Percentiles rank a stretch among this genome's conserved stretches.
Conservation (phyloP, 192 early-diverging fungal species). For the Chytriomyces confervae region DNA sequence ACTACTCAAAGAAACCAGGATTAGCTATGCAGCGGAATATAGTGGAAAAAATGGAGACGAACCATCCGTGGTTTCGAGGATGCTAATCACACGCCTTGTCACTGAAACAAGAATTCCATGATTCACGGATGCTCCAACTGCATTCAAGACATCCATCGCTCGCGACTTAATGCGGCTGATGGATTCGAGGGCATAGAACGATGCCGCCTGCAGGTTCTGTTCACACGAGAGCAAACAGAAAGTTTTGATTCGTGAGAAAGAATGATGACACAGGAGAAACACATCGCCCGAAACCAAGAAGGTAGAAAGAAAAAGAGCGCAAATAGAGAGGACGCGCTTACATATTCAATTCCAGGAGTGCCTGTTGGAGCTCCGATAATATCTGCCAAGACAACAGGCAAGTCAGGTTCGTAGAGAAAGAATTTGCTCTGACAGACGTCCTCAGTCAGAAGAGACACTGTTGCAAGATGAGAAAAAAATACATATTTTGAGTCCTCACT, state of each 20-base stretch:
- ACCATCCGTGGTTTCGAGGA: conserved; percentile 43
- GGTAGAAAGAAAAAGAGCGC: too few relatives aligned
- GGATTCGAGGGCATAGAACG: conserved; percentile 82
- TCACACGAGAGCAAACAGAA: not conserved
- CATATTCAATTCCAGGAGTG: not conserved
- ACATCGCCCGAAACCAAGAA: not conserved
- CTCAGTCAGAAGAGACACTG: conserved; percentile 23
- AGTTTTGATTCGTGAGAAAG: not conserved
- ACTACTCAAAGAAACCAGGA: not conserved
- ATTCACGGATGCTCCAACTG: conserved; percentile 90
- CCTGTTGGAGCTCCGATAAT: conserved; percentile 68
- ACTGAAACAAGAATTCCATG: conserved; percentile 89
- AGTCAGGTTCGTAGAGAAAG: conserved; percentile 87
- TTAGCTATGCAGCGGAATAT: not conserved
- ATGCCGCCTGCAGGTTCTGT: conserved; percentile 78
- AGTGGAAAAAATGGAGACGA: not conserved
- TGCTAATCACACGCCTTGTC: conserved; percentile 73
- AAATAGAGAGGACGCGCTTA: not conserved
- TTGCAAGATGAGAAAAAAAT: not conserved
- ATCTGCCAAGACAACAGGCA: conserved; percentile 79
- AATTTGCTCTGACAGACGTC: conserved; percentile 61
- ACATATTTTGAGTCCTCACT: conserved; percentile 14
- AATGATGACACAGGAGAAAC: not conserved
- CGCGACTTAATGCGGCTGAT: conserved; percentile 79
- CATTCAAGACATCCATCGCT: conserved; percentile 79